These are phyloP conservation scores for Cladosporium sp. DNA, from an alignment of 2,329 filamentous ascomycete species.

Conservation along the genomic window DNA sequence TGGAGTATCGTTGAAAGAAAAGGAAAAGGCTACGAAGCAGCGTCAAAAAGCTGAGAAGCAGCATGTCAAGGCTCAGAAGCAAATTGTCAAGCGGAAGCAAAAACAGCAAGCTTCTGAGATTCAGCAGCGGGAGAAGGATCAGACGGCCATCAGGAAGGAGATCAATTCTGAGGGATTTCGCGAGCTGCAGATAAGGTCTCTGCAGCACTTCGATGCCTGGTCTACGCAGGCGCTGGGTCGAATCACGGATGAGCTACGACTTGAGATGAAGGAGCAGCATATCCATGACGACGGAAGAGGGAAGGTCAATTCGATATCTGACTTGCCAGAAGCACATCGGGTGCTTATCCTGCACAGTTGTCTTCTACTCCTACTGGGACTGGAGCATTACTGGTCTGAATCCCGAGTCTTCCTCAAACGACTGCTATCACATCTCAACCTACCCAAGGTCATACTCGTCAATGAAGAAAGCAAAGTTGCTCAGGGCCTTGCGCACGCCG, in stretches of 20 bases:
- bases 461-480: not conserved
- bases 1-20: not conserved
- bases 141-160: not conserved
- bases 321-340: not conserved
- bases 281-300: not conserved
- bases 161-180: not conserved
- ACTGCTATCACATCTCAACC: not conserved
- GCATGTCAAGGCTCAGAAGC: slow-evolving; percentile 3
- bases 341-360: not conserved
- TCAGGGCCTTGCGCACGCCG: not conserved
- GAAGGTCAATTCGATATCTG: not conserved
- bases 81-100: slow-evolving; percentile 13
- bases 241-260: not conserved
- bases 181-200: not conserved
- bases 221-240: not conserved
- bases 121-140: slow-evolving; percentile 5
- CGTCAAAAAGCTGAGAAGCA: slow-evolving; percentile 6
- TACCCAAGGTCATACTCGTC: not conserved
- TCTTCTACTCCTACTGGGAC: not conserved
- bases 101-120: slow-evolving; percentile 4
- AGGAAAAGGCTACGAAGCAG: not conserved
- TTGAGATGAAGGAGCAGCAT: not conserved
- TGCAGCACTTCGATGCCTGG: not conserved
- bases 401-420: not conserved
- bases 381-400: not conserved